A percentile compares a stretch with the other conserved stretches of the same genome.
Evolutionary conservation across 2,329 filamentous ascomycete species (phyloP).

Genomic region (Epichloe uncinata): DNA sequence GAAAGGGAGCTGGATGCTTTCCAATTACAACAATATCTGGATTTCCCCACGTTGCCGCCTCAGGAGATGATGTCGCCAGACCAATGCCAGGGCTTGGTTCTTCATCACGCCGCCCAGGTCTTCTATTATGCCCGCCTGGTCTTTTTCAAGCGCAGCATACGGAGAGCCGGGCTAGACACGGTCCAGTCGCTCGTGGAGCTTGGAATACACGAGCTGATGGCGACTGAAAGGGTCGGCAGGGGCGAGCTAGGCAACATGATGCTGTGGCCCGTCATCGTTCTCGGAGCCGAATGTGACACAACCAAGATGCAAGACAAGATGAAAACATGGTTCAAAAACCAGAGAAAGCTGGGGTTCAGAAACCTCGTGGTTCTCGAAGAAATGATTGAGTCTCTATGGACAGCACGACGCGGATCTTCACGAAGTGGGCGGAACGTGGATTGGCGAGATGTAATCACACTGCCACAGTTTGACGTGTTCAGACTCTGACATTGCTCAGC

Average conservation of each 20-base stretch:
- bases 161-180: constrained; percentile 10
- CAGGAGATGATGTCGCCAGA: constrained; percentile 1
- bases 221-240: constrained; percentile 15
- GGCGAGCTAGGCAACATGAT: constrained; percentile 20
- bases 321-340: constrained; percentile 17
- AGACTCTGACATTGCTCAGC: constrained; percentile 3
- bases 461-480: constrained; percentile 20
- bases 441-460: constrained; percentile 20
- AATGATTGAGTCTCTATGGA: constrained; percentile 19
- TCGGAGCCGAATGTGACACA: constrained; percentile 20
- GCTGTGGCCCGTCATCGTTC: constrained; percentile 22
- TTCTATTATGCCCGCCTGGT: constrained; percentile 24
- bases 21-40: constrained; percentile 18
- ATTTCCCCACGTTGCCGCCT: constrained; percentile 10
- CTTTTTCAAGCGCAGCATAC: constrained; percentile 22
- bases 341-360: constrained; percentile 21
- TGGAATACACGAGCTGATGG: constrained; percentile 19
- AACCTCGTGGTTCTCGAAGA: constrained; percentile 19
- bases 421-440: constrained; percentile 11
- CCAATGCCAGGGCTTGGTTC: constrained; percentile 14
- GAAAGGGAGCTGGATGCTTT: constrained; percentile 15
- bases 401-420: constrained; percentile 7
- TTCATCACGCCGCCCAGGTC: constrained; percentile 13
- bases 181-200: constrained; percentile 20
- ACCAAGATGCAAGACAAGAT: constrained; percentile 16